Conservation (phyloP, 805 yeast species). For the Barnettozyma pratensis region DNA sequence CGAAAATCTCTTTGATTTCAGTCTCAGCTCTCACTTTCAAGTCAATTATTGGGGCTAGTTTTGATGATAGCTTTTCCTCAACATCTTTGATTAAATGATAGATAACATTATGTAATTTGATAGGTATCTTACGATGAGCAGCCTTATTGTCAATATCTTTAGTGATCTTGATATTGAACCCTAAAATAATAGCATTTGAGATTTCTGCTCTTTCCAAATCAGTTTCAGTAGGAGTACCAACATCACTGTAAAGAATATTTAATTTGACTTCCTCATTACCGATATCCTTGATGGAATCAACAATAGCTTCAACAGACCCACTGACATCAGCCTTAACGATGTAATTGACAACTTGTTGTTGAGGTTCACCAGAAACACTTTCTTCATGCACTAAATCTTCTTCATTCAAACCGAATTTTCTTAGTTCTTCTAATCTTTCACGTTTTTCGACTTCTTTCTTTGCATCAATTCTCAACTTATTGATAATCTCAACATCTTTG, state of each 20-base stretch:
- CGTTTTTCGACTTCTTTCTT: conserved; percentile 47
- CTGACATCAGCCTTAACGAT: conserved; percentile 87
- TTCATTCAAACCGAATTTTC: conserved; percentile 53
- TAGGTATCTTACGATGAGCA: conserved; percentile 45
- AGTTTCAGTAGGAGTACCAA: conserved; percentile 67
- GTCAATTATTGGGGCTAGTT: conserved; percentile 63
- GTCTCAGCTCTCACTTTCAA: conserved; percentile 62
- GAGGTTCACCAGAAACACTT: conserved; percentile 17
- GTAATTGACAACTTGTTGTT: conserved; percentile 42
- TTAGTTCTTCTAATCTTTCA: conserved; percentile 51
- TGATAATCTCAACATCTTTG: conserved; percentile 63
- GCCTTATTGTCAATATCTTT: conserved; percentile 56
- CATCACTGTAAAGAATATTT: conserved; percentile 64
- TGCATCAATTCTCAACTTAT: conserved; percentile 56
- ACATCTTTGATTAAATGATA: conserved; percentile 87
- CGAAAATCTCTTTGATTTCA: conserved; percentile 66
- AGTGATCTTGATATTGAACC: conserved; percentile 72
- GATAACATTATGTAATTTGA: conserved; percentile 71
- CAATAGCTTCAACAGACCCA: conserved; percentile 93
- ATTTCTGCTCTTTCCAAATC: conserved; percentile 65
- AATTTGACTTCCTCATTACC: conserved; percentile 84
- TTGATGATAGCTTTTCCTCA: conserved; percentile 51
- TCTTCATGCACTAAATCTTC: conserved; percentile 24
- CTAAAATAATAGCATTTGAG: conserved; percentile 67
- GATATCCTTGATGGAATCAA: conserved; percentile 71